Evolutionary conservation across 345 rosid genomes (phyloP), one percentile per base, ranked within the genome.

Genomic region (Boechera stricta): DNA sequence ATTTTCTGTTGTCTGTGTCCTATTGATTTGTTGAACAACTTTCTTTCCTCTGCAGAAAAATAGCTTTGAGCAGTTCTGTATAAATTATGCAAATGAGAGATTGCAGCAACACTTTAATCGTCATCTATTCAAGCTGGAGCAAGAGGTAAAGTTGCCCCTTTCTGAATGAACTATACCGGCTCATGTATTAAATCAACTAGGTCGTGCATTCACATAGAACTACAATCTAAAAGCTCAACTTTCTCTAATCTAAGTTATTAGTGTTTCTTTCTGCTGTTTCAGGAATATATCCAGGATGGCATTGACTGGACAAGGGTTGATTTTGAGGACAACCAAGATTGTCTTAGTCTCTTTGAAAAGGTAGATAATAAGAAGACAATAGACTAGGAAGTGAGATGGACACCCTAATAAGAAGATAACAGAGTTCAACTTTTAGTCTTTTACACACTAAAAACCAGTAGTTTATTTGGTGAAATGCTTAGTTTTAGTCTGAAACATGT

Each of bases 51-150:
- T 84, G 87, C 91, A 95, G 99, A 90, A 87, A 71, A 95, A 95
- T 84, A 95, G 99, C 81, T 95, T 95, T 81, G 99, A 95, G 88
- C 99, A 95, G 80, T 94, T 94, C 70, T 94, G 98, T 84, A 94
- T 94, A 81, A 94, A 94, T 78, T 94, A 94, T 86, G 98, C 98
- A 53, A 94, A 94, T 80, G 98, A 94, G 87, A 92, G 98, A 85
- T 76, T 94, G 83, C 98, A 95, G 83, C 99, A 95, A 80, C 99
- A 95, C 78, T 95, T 95, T 74, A 95, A 92, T 75, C 98, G 99
- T 58, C 99, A 95, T 79, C 78, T 95, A 36, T 95, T 95, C 89
- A 95, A 95, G 88, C 84, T 95, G 65, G 98, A 95, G 86, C 99
- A 95, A 81, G 99, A 95, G 97, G 99, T 95, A 81, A 41, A 44